Evolutionary conservation across 257 asterid genomes (phyloP), one percentile per base, ranked within the genome.

Genomic region (Eustoma russellianum): DNA sequence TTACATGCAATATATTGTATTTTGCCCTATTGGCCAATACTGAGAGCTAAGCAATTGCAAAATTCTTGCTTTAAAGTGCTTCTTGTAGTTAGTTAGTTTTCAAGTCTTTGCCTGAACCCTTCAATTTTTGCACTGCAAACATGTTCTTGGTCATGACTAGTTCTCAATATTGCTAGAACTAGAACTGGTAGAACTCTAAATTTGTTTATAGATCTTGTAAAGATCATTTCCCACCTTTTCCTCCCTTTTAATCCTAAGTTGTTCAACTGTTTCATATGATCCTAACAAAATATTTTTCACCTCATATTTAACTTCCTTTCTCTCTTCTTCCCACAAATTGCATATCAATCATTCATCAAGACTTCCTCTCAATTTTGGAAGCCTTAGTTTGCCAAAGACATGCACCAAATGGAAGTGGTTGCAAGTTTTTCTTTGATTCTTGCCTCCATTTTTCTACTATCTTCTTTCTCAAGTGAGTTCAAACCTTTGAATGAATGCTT

Each of bases 391-490:
- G 9, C 41, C 41, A 35, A 6, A 40, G 44, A 46, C 13, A 71
- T 72, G 76, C 30, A 34, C 63, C 30, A 61, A 19, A 60, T 51
- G 50, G 61, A 64, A 59, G 44, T 19, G 12, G 48, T 43, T 19
- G 55, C 33, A 38, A 61, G 45, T 46, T 43, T 50, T 0, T 17
- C 65, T 50, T 53, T 79, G 8, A 58, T 65, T 43, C 7, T 81
- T 18, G 33, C 59, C 46, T 63, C 75, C 2, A 60, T 61, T 60
- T 71, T 45, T 58, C 64, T 83, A 51, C 55, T 83, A n/a, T n/a
- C n/a, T 15, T 47, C 56, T 40, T 63, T 63, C 49, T 71, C 91
- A 55, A 35, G 95, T 86, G 66, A 80, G 66, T 57, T 41, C n/a
- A n/a, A 13, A 35, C 9, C 41, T 35, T 9, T 35, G n/a, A n/a